Evolutionary conservation across 2,329 filamentous ascomycete genomes (phyloP), one percentile per base, ranked within the genome.

Genomic region (Pyrenophora tritici-repentis): DNA sequence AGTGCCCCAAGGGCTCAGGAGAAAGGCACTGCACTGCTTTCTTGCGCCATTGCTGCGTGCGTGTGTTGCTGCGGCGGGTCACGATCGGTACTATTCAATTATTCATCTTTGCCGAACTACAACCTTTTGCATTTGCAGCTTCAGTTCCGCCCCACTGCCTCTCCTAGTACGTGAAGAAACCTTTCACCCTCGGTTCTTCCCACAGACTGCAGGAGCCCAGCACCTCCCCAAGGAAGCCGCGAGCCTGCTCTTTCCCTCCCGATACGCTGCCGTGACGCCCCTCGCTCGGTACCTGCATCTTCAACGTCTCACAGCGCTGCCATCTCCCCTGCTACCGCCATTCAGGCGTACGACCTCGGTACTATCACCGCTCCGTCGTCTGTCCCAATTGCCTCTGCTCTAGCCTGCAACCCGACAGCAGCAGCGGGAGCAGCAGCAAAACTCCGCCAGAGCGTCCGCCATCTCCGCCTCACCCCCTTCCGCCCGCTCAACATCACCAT

Each of bases 41-140:
- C 67, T 66, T 59, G 48, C 50, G 53, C 52, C 57, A 50, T 53
- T 56, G 54, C 63, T 57, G 18, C 18, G 18, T 24, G 63, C 20
- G 54, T 59, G 43, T 40, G 34, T 2, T 36, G 35, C 43, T 26
- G 66, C 66, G 66, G 65, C 63, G 58, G 61, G 61, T 58, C 63
- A 65, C 68, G 44, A 58, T 60, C 58, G 64, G 63, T 66, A 65
- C 68, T 61, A 29, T 63, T 59, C 56, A 63, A 61, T 66, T 61
- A 63, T 66, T 62, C 59, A 56, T 61, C 59, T 54, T 64, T 60
- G 55, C 55, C 58, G 58, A 62, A 55, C 55, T 60, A 57, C 61
- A 47, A 53, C 56, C 59, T 59, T 57, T 62, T 59, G 61, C 60
- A 42, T 65, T 54, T 65, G 60, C 56, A 61, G 58, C 61, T 56